Percentiles rank a stretch among this genome's conserved stretches.
phyloP scores from a whole-genome alignment of 345 rosid species.

The Microcos paniculata region DNA sequence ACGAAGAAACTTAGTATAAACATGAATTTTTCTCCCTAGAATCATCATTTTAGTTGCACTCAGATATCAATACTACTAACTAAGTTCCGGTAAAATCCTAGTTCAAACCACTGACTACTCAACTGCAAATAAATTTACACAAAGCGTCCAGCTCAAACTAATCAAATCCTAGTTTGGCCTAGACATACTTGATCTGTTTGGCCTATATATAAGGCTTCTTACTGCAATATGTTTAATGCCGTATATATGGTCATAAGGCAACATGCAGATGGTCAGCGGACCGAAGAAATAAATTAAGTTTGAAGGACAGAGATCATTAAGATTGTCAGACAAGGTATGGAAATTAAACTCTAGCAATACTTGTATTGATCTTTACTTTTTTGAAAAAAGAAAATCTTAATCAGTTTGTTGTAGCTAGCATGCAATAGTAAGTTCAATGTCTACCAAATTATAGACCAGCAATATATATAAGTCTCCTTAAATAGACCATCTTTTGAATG shows the following conservation, averaged over 20 bases:
- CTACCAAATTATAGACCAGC: not conserved
- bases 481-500: not conserved
- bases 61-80: no score
- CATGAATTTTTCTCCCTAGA: no score
- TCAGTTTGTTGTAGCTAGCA: not conserved
- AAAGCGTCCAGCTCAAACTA: no score
- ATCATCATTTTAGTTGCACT: no score
- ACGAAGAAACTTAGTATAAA: no score
- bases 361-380: not conserved
- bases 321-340: slow-evolving; percentile 10
- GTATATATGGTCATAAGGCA: not conserved
- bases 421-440: not conserved
- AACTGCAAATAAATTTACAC: no score
- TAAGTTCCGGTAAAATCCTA: no score
- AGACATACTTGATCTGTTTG: no score
- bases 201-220: no score
- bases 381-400: not conserved
- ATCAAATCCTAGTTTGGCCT: no score
- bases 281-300: slow-evolving; percentile 11
- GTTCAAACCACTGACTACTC: no score
- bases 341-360: not conserved
- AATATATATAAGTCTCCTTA: not conserved
- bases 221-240: not conserved
- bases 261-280: not conserved
- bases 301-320: slow-evolving; percentile 5